Evolutionary conservation across 192 early-diverging fungal species (phyloP).

Genomic region (Backusella luteola): DNA sequence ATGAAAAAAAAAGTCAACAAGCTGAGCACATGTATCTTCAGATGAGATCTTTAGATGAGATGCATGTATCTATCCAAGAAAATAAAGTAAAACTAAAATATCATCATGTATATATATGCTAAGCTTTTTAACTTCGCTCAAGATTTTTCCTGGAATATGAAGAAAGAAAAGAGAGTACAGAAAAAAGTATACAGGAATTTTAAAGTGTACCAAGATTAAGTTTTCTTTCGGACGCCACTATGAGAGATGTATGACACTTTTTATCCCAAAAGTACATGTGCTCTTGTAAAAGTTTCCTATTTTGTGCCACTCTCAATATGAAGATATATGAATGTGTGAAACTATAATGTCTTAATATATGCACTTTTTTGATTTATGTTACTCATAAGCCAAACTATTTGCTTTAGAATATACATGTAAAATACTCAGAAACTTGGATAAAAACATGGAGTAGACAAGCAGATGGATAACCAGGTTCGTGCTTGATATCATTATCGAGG

Average conservation of each 20-base stretch:
- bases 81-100: too few species aligned
- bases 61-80: too few species aligned
- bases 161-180: background rate
- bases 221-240: background rate
- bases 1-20: too few species aligned
- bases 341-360: background rate
- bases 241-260: background rate
- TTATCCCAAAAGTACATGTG: background rate
- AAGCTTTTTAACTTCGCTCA: too few species aligned
- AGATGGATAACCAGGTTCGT: too few species aligned
- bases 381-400: background rate
- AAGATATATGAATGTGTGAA: background rate
- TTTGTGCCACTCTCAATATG: background rate
- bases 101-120: too few species aligned
- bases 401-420: background rate
- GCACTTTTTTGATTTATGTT: background rate
- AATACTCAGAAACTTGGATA: too few species aligned
- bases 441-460: too few species aligned
- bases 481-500: too few species aligned
- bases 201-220: background rate
- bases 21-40: too few species aligned
- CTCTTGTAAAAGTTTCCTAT: background rate
- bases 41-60: too few species aligned
- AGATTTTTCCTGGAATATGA: too few species aligned
- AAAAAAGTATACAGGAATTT: background rate